Evolutionary conservation across 805 yeast genomes (phyloP).

Genomic region (Lipomyces kockii): DNA sequence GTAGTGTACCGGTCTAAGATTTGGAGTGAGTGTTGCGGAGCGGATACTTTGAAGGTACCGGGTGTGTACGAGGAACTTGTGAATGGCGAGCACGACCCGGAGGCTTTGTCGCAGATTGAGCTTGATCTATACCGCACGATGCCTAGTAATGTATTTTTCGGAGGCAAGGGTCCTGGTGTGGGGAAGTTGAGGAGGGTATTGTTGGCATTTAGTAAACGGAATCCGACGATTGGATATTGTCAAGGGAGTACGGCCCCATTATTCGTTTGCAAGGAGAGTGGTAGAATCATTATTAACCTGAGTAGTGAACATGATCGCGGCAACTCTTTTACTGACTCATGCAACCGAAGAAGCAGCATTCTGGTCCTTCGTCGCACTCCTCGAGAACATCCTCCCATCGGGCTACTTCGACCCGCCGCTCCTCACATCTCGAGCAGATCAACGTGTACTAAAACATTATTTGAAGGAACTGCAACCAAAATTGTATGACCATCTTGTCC

Average conservation of each 20-base stretch:
- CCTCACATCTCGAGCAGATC: conserved; percentile 50
- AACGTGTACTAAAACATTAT: conserved; percentile 46
- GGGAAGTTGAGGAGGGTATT: conserved; percentile 53
- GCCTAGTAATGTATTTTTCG: conserved; percentile 59
- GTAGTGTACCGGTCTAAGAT: conserved; percentile 52
- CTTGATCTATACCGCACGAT: conserved; percentile 60
- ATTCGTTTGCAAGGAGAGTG: not conserved
- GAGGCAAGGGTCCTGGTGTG: conserved; percentile 60
- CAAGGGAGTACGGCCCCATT: conserved; percentile 51
- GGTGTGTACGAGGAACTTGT: conserved; percentile 52
- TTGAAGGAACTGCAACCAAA: conserved; percentile 50
- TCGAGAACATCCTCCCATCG: conserved; percentile 55
- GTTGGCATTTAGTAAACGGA: conserved; percentile 55
- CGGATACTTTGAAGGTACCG: conserved; percentile 51
- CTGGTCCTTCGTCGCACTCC: conserved; percentile 55
- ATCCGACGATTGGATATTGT: conserved; percentile 58
- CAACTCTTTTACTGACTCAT: conserved; percentile 53
- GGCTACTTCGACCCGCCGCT: conserved; percentile 50
- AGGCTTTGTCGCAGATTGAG: conserved; percentile 55
- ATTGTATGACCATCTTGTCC: conserved; percentile 48
- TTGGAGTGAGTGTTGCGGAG: conserved; percentile 63
- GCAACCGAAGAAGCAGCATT: conserved; percentile 58
- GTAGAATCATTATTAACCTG: conserved; percentile 24
- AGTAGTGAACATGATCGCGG: conserved; percentile 60
- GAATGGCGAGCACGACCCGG: conserved; percentile 36